Percentiles rank a stretch among this genome's conserved stretches.
Conservation (phyloP, 345 rosid genomes). For the Noccaea caerulescens region DNA sequence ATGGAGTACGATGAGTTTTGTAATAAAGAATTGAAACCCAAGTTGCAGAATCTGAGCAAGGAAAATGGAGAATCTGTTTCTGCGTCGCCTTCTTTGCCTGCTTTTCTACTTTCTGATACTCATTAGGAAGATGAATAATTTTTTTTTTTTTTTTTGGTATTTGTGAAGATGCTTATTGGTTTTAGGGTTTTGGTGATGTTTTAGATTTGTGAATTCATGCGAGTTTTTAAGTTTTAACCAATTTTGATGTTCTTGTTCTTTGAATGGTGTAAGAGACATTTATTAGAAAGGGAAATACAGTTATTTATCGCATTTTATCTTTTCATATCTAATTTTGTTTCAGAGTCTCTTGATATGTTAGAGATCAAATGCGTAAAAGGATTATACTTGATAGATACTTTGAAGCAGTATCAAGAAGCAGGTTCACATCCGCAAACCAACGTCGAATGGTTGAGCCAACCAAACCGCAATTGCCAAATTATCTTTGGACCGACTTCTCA, state of each 20-base stretch:
- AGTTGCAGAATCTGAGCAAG: slow-evolving; percentile 59
- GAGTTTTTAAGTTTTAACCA: neutral
- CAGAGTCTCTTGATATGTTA: too few relatives aligned
- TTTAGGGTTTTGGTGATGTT: neutral
- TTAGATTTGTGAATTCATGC: slow-evolving; percentile 15
- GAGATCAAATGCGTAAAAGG: neutral
- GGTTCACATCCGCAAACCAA: neutral
- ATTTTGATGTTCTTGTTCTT: slow-evolving; percentile 27
- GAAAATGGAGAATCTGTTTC: slow-evolving; percentile 48
- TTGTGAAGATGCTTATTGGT: neutral
- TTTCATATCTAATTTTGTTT: neutral
- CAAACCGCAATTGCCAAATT: neutral
- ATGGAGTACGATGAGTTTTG: slow-evolving; percentile 87
- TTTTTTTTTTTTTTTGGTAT: neutral
- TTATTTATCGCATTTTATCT: slow-evolving; percentile 2
- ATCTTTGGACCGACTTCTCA: neutral
- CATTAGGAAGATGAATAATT: slow-evolving; percentile 41
- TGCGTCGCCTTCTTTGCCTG: slow-evolving; percentile 24
- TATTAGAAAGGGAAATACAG: slow-evolving; percentile 4
- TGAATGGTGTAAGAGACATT: slow-evolving; percentile 29
- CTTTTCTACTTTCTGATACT: slow-evolving; percentile 64
- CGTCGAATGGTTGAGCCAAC: neutral
- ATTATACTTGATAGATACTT: neutral
- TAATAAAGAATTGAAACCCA: slow-evolving; percentile 73
- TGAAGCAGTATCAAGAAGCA: neutral